Evolutionary conservation across 2,329 filamentous ascomycete species (phyloP).

Genomic region (Fusarium sp.): DNA sequence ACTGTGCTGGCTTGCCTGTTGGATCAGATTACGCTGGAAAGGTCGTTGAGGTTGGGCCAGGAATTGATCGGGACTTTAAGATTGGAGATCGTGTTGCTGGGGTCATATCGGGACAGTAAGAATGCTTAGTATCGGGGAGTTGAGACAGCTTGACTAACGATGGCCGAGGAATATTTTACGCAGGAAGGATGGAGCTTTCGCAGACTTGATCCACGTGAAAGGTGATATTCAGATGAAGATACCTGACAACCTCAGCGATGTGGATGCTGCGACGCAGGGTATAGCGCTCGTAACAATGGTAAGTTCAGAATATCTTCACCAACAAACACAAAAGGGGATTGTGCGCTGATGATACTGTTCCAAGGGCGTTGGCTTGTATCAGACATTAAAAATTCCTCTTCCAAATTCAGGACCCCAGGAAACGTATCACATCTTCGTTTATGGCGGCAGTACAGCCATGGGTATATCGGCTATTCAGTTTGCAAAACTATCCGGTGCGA

Average conservation of each 20-base stretch:
- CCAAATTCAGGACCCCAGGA: constrained; percentile 55
- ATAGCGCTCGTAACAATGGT: constrained; percentile 55
- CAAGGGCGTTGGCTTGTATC: constrained; percentile 60
- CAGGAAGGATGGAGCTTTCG: constrained; percentile 54
- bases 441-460: constrained; percentile 65
- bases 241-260: constrained; percentile 54
- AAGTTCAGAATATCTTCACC: rapidly evolving
- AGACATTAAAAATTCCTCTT: constrained; percentile 57
- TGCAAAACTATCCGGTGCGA: constrained; percentile 52
- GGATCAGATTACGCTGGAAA: constrained; percentile 62
- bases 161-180: not conserved
- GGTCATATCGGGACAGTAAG: constrained; percentile 13
- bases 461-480: constrained; percentile 62
- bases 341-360: not conserved
- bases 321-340: not conserved
- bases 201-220: constrained; percentile 54
- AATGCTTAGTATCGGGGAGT: not conserved
- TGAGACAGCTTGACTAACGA: not conserved
- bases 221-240: constrained; percentile 57
- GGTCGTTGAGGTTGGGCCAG: constrained; percentile 58
- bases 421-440: constrained; percentile 55
- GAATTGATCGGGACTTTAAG: constrained; percentile 53
- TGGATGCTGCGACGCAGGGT: constrained; percentile 60
- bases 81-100: constrained; percentile 60
- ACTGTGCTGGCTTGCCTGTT: constrained; percentile 31